A percentile compares a stretch with the other conserved stretches of the same genome.
These are phyloP conservation scores for Penicillium simplicissimum DNA, from an alignment of 495 filamentous ascomycete genomes.

Conservation along the genomic window DNA sequence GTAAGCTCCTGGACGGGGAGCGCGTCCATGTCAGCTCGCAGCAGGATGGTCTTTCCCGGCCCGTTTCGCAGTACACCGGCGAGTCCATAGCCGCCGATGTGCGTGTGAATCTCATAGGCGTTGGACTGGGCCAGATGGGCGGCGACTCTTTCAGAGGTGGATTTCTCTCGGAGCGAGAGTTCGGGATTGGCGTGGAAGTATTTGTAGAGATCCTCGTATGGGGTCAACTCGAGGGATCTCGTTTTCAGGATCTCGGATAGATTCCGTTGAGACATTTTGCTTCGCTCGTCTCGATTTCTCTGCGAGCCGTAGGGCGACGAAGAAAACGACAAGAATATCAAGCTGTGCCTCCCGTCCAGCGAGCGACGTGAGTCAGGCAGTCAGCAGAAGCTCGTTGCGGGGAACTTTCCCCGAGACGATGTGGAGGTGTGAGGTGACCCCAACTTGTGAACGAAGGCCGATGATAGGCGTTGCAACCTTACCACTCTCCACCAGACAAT, in stretches of 20 bases:
- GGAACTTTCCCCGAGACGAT: neutral
- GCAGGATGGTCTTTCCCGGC: slow-evolving; percentile 47
- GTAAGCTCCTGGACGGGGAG: slow-evolving; percentile 55
- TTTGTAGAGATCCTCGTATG: slow-evolving; percentile 57
- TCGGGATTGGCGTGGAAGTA: slow-evolving; percentile 58
- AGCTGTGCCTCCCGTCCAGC: neutral
- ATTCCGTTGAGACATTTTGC: slow-evolving; percentile 26
- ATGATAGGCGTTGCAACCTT: neutral
- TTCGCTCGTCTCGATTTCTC: neutral
- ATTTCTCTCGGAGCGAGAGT: slow-evolving; percentile 54
- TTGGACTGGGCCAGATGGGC: slow-evolving; percentile 32
- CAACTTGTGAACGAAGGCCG: neutral
- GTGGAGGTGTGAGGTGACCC: neutral
- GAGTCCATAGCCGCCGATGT: slow-evolving; percentile 53
- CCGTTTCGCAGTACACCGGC: slow-evolving; percentile 50
- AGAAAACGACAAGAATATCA: neutral
- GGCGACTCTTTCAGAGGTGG: slow-evolving; percentile 46
- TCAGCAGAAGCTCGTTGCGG: neutral
- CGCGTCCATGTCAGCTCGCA: slow-evolving; percentile 57
- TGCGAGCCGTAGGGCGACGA: neutral
- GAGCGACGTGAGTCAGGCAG: neutral
- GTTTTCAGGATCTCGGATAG: slow-evolving; percentile 27
- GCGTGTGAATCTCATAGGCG: slow-evolving; percentile 42
- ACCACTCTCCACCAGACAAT: neutral
- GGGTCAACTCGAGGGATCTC: slow-evolving; percentile 27